Evolutionary conservation across 1,284 basidiomycete species (phyloP), one percentile per base, ranked within the genome.

Genomic region (Ganoderma multipileum): DNA sequence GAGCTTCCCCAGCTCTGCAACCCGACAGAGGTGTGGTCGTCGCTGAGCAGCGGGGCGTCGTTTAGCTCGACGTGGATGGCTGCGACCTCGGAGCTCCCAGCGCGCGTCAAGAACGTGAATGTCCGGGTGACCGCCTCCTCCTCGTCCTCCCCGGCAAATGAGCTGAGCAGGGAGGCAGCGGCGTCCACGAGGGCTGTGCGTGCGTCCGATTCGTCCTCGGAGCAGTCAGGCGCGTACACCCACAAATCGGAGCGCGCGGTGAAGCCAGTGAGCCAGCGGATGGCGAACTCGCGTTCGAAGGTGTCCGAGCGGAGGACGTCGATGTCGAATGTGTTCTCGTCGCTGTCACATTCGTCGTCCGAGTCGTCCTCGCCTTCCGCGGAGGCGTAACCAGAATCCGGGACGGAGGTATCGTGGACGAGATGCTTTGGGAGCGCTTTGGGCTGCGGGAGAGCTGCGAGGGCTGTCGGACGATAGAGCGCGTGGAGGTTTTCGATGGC

Each of bases 1-100:
- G 92, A 89, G 71, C 90, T 91, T 4, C 91, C 94, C 95, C 95
- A 96, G 72, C 93, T 96, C 79, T 97, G 95, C 44, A 96, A 83
- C 2, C 95, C 95, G 58, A 96, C 94, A 16, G 87, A 89, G 12
- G 93, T 92, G 78, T 96, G 93, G 78, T 96, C 94, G 26, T 85
- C 81, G 42, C 79, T 83, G 7, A 86, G 83, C 57, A 95, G 84
- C 1, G 93, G 88, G 3, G 90, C 94, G 75, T 96, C 95, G 77
- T 94, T 93, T 38, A 96, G 83, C 72, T 91, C 86, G 58, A 95
- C 85, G 1, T 76, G 75, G 30, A 90, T 73, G 23, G 71, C 67
- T 23, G 57, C 71, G 2, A 39, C 57, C 30, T 6, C 38, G 54
- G 20, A 30, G 9, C 39, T 55, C 20, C 42, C 58, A 18, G 36